These are phyloP conservation scores for Erodium maritimum DNA, from an alignment of 345 rosid genomes.

Conservation along the genomic window DNA sequence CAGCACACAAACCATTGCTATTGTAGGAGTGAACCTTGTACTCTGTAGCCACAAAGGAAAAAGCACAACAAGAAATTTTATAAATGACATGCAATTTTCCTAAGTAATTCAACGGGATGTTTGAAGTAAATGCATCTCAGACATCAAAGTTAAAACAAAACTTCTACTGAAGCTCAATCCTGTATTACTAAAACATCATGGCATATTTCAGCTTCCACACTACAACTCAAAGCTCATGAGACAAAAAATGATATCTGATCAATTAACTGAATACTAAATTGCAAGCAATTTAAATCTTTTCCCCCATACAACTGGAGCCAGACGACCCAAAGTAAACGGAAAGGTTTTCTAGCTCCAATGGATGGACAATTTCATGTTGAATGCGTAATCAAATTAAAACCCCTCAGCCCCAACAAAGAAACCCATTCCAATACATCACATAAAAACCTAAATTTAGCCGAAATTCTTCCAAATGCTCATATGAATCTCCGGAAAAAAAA, in stretches of 20 bases:
- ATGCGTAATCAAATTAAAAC: no score
- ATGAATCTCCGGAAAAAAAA: no score
- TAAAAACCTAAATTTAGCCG: no score
- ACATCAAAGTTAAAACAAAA: background rate
- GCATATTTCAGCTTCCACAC: background rate
- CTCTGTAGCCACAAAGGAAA: constrained; percentile 29
- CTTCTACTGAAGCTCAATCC: background rate
- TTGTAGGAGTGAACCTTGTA: constrained; percentile 91
- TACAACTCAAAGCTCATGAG: background rate
- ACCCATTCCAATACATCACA: background rate
- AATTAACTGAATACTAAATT: background rate
- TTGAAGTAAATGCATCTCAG: background rate
- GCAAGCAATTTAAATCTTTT: background rate
- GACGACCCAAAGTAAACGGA: background rate
- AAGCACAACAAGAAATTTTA: background rate
- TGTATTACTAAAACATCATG: background rate
- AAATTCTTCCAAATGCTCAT: background rate
- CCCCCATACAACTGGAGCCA: background rate
- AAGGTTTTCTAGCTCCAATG: background rate
- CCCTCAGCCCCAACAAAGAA: background rate
- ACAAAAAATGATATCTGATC: background rate
- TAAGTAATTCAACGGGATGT: background rate
- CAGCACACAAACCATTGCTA: constrained; percentile 70
- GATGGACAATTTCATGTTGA: background rate
- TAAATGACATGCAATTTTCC: background rate